Evolutionary conservation across 441 rosid genomes (phyloP), one percentile per base, ranked within the genome.

Genomic region (Adansonia madagascariensis): DNA sequence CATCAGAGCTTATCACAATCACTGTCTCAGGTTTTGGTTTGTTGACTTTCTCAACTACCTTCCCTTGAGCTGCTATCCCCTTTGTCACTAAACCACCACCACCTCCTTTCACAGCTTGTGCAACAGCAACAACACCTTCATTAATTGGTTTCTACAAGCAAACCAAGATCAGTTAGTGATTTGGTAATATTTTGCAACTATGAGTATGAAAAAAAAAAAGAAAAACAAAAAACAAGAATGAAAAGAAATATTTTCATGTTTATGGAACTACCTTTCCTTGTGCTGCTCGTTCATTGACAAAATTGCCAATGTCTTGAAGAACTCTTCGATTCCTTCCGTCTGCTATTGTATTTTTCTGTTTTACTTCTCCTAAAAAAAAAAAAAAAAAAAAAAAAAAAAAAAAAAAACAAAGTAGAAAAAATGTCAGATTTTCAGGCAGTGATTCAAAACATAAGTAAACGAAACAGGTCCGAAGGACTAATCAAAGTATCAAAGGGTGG

Each of bases 241-340:
- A 71, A 11, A 43, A 0, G 71, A 46, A 55, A 39, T 9, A 22
- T 7, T 20, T 31, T 8, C 4, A 14, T 61, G 62, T 71, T n/a
- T 22, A 8, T 15, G 24, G 8, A 50, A 69, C 14, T 17, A 88
- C 81, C 82, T 88, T 88, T 60, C 73, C 85, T 14, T 73, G 82
- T 22, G 73, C 75, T 8, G 74, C 85, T 20, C 84, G 78, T 31
- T 75, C 88, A 10, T 44, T 57, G 43, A 81, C 88, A 1, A 86
- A 78, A 81, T 90, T 90, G 15, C 93, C 90, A 24, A 88, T 88
- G 56, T 88, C 90, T 82, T 87, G 83, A 79, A 90, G 90, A 85
- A 73, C 90, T 41, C 84, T 84, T 27, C 90, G 74, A 72, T 82
- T 85, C 66, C 83, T 83, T 69, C 79, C 87, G 17, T 86, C 80